Evolutionary conservation across 495 filamentous ascomycete species (phyloP), one percentile per base, ranked within the genome.

Genomic region (Jackrogersella minutella): DNA sequence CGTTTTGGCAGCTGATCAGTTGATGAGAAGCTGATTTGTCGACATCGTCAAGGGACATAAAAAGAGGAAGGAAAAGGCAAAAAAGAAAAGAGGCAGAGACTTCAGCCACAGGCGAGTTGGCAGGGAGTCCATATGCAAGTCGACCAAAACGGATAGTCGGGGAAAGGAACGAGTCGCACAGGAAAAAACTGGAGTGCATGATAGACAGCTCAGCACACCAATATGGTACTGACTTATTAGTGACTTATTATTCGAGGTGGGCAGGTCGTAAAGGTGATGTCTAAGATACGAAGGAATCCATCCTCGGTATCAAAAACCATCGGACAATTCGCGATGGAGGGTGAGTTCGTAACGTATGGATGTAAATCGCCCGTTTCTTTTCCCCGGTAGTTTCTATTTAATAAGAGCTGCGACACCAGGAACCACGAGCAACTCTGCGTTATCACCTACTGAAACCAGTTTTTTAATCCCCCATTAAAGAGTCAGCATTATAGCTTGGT

Each of bases 121-220:
- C 66, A 64, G 52, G 64, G 59, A 63, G 52, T 52, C 16, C 24
- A 47, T 53, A 28, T 74, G 71, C 71, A 74, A 14, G 58, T 74
- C 68, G 71, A 72, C 63, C 51, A 59, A 74, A 66, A 58, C 26
- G 65, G 71, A 63, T 58, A 62, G 58, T 59, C 58, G 46, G 49
- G 68, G 64, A 57, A 47, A 58, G 62, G 31, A 56, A 61, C 62
- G 52, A 69, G 65, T 69, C 54, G 55, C 65, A 69, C 64, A 57
- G 62, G 34, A 36, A 49, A 69, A 72, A 69, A 62, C 58, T 56
- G 63, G 56, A 66, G 65, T 71, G 68, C 68, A 73, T 60, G 64
- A 64, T 66, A 62, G 44, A 63, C 68, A 70, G 62, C 63, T 70
- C 68, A 70, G 50, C 68, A 70, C 68, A 70, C 68, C 68, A 63